phyloP scores from a whole-genome alignment of 495 filamentous ascomycete genomes.

The Achaetomiella virescens region DNA sequence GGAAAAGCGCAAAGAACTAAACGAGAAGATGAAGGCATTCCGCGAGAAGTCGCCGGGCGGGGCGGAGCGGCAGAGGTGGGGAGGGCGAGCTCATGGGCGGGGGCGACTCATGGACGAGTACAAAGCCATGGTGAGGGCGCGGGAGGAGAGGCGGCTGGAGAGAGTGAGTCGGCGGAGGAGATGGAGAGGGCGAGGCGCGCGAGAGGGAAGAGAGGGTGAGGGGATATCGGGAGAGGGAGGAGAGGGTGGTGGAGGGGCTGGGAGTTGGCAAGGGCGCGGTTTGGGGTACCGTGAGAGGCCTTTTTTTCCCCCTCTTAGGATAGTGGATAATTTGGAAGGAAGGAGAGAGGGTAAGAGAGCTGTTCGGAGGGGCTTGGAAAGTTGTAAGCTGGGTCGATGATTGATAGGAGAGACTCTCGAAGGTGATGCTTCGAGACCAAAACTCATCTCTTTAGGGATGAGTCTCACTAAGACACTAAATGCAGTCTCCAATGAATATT shows the following conservation, averaged over 20 bases:
- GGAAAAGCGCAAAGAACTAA: conserved; percentile 63
- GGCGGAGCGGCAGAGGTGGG: conserved; percentile 42
- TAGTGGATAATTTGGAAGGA: no score
- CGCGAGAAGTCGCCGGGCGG: conserved; percentile 51
- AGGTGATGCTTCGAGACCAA: no score
- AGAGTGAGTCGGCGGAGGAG: conserved; percentile 62
- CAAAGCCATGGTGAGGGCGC: conserved; percentile 47
- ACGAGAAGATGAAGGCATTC: conserved; percentile 54
- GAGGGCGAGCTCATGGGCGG: conserved; percentile 58
- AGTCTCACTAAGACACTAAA: no score
- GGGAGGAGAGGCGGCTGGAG: conserved; percentile 58
- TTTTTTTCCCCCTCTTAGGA: no score
- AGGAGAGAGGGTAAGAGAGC: no score
- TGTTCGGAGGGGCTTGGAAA: no score
- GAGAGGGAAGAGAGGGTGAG: conserved; percentile 57
- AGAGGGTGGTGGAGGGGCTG: conserved; percentile 61
- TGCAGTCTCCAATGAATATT: no score
- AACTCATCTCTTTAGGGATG: no score
- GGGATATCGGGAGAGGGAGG: conserved; percentile 54
- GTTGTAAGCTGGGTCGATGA: background rate
- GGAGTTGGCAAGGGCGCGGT: conserved; percentile 54
- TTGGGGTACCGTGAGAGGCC: conserved; percentile 36
- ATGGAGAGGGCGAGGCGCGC: conserved; percentile 49
- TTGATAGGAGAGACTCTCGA: no score
- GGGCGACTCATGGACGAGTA: conserved; percentile 45